Evolutionary conservation across 805 yeast genomes (phyloP), one percentile per base, ranked within the genome.

Genomic region (Debaryomyces castellii): DNA sequence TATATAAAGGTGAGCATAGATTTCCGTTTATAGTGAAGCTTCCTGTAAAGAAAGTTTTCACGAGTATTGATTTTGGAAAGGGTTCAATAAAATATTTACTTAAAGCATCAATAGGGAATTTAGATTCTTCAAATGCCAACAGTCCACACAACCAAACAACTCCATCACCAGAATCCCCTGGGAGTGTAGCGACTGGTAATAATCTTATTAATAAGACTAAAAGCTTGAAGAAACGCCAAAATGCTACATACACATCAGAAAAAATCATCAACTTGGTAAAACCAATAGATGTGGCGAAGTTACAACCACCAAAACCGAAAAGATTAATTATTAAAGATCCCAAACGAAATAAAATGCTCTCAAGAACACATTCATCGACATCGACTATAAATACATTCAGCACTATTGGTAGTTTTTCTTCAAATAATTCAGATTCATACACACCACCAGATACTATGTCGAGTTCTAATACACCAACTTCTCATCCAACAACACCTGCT

Each of bases 21-120:
- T 90, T 91, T 60, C 96, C 96, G 17, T 91, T 90, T 59, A 80
- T 85, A 40, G 87, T 90, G 36, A 84, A 81, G 53, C 73, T 90
- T n/a, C 96, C 97, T 1, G 77, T 76, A 53, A 81, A 80, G 51
- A 78, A 86, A 51, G 76, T 88, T 3, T 84, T 74, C 62, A 86
- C 94, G 18, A 82, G 89, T 41, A 77, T 90, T 21, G 83, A 82
- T 51, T 90, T 90, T 55, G 96, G 91, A 53, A 82, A 83, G 55
- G 97, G 97, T n/a, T 78, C 88, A 16, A 87, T 90, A 12, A 63
- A 77, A 3, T 90, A 90, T 62, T 64, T 67, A 25, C 67, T 90
- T 38, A 76, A 80, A 40, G 84, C 85, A 9, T 69, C 82, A 3
- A 62, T 72, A 20, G 61, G 62, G 4, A 59, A 54, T 40, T 38